Evolutionary conservation across 1,284 basidiomycete species (phyloP), one percentile per base, ranked within the genome.

Genomic region (Microbotryum lychnidis-dioicae): DNA sequence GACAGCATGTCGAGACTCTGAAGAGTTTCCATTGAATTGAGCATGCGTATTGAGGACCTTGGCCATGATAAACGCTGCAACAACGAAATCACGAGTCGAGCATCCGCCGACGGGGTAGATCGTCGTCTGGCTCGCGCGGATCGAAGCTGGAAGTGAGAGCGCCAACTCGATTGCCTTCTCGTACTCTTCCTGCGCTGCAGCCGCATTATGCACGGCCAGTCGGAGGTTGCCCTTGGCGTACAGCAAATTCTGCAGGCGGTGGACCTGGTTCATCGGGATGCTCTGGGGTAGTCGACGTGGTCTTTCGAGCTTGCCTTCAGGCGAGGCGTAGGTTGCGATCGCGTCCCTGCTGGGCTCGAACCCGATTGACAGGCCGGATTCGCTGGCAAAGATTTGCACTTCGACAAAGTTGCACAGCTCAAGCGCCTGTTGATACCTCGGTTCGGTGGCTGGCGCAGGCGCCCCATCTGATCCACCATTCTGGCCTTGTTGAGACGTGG

Each of bases 161-260:
- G 62, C 69, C 23, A 69, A 51, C 54, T 73, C 71, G 50, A 77
- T 64, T 4, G 76, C 75, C 55, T 75, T 76, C 66, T 74, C 71
- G 56, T 77, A 77, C 56, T 80, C 80, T 42, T 72, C 65, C 44
- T 73, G 70, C 31, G 73, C 70, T 53, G 69, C 63, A 50, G 57
- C 66, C 27, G 62, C 64, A 60, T 61, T 42, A 20, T 69, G 69
- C 6, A 70, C 50, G 8, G 75, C 73, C 44, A 73, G 72, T 47
- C 75, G 75, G 23, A 79, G 68, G 60, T 78, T 80, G 16, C 76
- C 79, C 62, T 75, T 75, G 33, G 78, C 77, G 65, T 78, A 77
- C 54, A 79, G 75, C n/a, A 79, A 64, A 62, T 78, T 78, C 63
- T 79, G 78, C 2, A 79, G 66, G 1, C 78, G 75, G 54, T 78